Percentiles rank a stretch among this genome's conserved stretches.
Conservation (phyloP, 495 filamentous ascomycete genomes). For the Hypoxylon subgilvum region DNA sequence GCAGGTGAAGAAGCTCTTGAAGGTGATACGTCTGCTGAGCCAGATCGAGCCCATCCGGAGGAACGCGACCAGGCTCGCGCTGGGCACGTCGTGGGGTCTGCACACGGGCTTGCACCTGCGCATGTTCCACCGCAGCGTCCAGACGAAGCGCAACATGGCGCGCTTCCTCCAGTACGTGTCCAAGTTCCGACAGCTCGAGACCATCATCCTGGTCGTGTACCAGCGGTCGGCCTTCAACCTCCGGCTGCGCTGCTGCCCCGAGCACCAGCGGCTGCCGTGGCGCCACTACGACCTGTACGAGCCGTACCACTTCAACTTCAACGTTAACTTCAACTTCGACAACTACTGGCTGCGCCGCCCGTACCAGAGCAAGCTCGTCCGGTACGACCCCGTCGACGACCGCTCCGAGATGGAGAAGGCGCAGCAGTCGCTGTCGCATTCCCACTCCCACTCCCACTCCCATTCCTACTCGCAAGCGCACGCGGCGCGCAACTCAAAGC, state of each 20-base stretch:
- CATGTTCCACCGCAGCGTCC: conserved; percentile 49
- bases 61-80: conserved; percentile 49
- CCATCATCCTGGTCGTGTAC: conserved; percentile 54
- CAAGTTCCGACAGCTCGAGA: conserved; percentile 50
- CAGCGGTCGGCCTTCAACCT: conserved; percentile 57
- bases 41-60: conserved; percentile 54
- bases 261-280: conserved; percentile 26
- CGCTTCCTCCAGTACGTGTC: conserved; percentile 51
- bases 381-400: conserved; percentile 51
- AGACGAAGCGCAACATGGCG: conserved; percentile 56
- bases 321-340: conserved; percentile 57
- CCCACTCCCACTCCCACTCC: no score
- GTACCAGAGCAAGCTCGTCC: conserved; percentile 50
- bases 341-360: conserved; percentile 50
- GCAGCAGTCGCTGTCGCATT: background rate
- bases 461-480: no score
- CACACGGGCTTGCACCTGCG: conserved; percentile 55
- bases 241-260: conserved; percentile 40
- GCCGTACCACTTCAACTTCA: conserved; percentile 57
- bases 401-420: conserved; percentile 29
- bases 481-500: no score
- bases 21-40: conserved; percentile 55
- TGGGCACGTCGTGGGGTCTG: conserved; percentile 56
- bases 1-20: conserved; percentile 55
- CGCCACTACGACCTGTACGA: conserved; percentile 47